Base-by-base conservation (phyloP, 495 filamentous ascomycete genomes). In the Penicillium odoratum region DNA sequence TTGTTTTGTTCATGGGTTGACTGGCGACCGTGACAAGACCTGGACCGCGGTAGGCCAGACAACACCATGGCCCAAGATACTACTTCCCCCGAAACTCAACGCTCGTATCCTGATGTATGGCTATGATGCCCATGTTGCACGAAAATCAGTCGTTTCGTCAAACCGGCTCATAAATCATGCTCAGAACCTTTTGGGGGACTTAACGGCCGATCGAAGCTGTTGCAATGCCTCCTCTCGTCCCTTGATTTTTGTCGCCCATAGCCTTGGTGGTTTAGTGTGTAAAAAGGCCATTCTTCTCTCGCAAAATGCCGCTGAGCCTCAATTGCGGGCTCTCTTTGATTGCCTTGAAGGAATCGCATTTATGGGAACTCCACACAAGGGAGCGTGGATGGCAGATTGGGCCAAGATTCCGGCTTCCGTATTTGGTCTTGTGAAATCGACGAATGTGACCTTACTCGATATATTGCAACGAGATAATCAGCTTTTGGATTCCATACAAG, bases 321-420 rank as follows among this genome's bases (percentile, higher is more conserved):
- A 74, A 58, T 64, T 75, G 3, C 55, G 61, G 30, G 57, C 45
- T 8, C 62, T 79, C 7, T 62, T 71, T 31, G 38, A 58, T 10
- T 68, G 13, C 13, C 72, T 70, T n/a, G 55, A 58, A 9, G 74
- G 68, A 7, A 67, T 81, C 34, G 53, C 66, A 7, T 81, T 79
- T 55, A 63, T 79, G 7, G 71, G 74, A 3, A 76, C 74, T 28
- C 76, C 76, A 5, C 77, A 81, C 55, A 57, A 49, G 28, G 74
- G 74, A 2, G 10, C 69, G 34, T 62, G 59, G 25, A 64, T 76
- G n/a, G 76, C 70, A n/a, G 9, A 53, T 18, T 78, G 67, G 68
- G 70, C 45, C 15, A 55, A 59, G n/a, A 59, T 59, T 31, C 38
- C 57, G 4, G 68, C 55, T 36, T 29, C 43, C 6, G 53, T 28